Conservation (phyloP, 2,329 filamentous ascomycete genomes). For the Sphaerulina musiva region DNA sequence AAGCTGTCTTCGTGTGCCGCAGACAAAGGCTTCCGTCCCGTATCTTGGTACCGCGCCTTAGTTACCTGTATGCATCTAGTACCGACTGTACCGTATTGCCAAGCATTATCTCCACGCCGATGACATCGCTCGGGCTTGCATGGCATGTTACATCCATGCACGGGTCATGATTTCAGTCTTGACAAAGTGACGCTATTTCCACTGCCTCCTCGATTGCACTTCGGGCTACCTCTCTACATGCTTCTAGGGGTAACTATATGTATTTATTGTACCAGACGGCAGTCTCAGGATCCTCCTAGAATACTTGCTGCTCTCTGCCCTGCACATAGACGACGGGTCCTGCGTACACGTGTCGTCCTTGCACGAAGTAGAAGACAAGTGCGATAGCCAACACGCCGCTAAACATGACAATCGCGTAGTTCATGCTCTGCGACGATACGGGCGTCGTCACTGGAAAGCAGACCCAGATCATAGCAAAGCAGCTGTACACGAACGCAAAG, state of each 20-base stretch:
- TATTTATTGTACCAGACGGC: too few relatives aligned
- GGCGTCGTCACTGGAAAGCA: conserved; percentile 21
- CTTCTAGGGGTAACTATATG: too few relatives aligned
- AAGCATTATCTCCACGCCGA: too few relatives aligned
- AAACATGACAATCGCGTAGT: conserved; percentile 26
- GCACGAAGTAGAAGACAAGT: conserved; percentile 20
- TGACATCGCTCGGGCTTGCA: too few relatives aligned
- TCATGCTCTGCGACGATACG: conserved; percentile 17
- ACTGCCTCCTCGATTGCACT: too few relatives aligned
- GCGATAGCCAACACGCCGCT: conserved; percentile 19
- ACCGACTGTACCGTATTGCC: too few relatives aligned
- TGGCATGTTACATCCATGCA: too few relatives aligned
- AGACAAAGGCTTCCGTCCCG: background rate
- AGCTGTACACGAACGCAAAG: conserved; percentile 23
- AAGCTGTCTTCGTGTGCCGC: background rate
- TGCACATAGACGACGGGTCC: conserved; percentile 17
- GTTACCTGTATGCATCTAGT: too few relatives aligned
- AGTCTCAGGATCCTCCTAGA: background rate
- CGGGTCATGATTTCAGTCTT: too few relatives aligned
- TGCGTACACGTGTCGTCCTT: conserved; percentile 22
- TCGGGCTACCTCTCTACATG: too few relatives aligned
- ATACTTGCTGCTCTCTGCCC: background rate
- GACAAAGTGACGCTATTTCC: too few relatives aligned
- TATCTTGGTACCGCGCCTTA: too few relatives aligned
- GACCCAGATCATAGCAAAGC: conserved; percentile 22